Base-by-base conservation (phyloP, 805 yeast genomes). In the Pichia kluyveri region DNA sequence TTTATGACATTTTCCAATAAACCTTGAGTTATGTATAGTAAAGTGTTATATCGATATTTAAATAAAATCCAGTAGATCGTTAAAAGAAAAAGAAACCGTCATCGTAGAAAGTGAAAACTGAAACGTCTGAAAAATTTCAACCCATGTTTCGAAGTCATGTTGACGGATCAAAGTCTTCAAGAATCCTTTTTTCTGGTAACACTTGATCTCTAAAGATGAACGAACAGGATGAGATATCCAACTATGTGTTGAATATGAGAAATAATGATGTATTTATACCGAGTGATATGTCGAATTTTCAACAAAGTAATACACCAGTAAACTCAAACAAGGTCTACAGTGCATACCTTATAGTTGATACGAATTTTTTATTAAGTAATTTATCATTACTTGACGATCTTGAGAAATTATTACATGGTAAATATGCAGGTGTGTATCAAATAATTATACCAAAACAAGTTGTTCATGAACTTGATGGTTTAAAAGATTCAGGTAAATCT, bases 301-400 rank as follows among this genome's bases (percentile, higher is more conserved):
- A 10, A 23, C 40, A n/a, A 28, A 17, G 32, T 7, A 18, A 37
- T 10, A 39, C 23, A 15, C 26, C 36, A n/a, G 4, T n/a, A 19
- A 19, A 26, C 9, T 18, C n/a, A 30, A 19, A 40, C 11, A 26
- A 12, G n/a, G 10, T 18, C 5, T 23, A 40, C 12, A 40, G 41
- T 39, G 51, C 51, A 23, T 51, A 45, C 19, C 66, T 88, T 51
- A 81, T 89, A 0, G 69, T 87, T 0, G 97, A 90, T 60, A 90
- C 97, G 2, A 90, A 90, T 59, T 86, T 90, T 59, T 69, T 86
- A 14, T 64, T 90, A 4, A 77, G 88, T 1, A 89, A 88, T 59
- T 62, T 87, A 41, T 62, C 68, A 18, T 63, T 86, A 1, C 54
- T 89, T 9, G 79, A 83, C 42, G 72, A 72, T 0, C 59, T 90